phyloP scores from a whole-genome alignment of 2,329 filamentous ascomycete species.

The Nemania abortiva region DNA sequence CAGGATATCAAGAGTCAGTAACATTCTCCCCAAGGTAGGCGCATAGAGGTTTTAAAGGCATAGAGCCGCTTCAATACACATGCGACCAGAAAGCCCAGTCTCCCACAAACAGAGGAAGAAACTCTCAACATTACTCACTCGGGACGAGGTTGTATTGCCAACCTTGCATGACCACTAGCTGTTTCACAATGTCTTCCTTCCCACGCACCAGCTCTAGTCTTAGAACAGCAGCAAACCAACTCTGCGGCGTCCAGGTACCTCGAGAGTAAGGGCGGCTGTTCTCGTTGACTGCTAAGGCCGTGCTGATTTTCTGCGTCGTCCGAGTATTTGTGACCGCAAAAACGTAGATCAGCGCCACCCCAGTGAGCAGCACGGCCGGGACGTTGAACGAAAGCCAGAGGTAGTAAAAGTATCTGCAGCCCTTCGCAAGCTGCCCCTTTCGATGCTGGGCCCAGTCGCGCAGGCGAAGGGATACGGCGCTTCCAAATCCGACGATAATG shows the following conservation, averaged over 20 bases:
- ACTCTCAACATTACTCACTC: constrained; percentile 19
- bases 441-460: constrained; percentile 45
- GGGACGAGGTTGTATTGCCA: constrained; percentile 56
- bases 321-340: constrained; percentile 51
- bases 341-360: constrained; percentile 54
- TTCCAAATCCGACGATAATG: constrained; percentile 52
- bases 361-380: constrained; percentile 54
- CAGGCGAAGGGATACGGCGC: constrained; percentile 50
- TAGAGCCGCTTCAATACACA: too few species aligned
- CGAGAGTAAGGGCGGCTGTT: constrained; percentile 49
- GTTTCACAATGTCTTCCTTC: constrained; percentile 44
- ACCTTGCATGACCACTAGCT: constrained; percentile 50
- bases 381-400: constrained; percentile 53
- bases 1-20: constrained; percentile 7
- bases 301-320: constrained; percentile 51
- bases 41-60: background rate
- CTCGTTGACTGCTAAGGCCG: constrained; percentile 41
- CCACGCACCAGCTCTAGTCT: constrained; percentile 48
- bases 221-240: constrained; percentile 55
- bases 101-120: background rate
- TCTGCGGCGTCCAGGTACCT: constrained; percentile 55
- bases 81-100: background rate
- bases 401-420: constrained; percentile 48
- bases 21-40: too few species aligned
- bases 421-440: constrained; percentile 25